Evolutionary conservation across 2,329 filamentous ascomycete species (phyloP), one percentile per base, ranked within the genome.

Genomic region (Aspergillus tamarii): DNA sequence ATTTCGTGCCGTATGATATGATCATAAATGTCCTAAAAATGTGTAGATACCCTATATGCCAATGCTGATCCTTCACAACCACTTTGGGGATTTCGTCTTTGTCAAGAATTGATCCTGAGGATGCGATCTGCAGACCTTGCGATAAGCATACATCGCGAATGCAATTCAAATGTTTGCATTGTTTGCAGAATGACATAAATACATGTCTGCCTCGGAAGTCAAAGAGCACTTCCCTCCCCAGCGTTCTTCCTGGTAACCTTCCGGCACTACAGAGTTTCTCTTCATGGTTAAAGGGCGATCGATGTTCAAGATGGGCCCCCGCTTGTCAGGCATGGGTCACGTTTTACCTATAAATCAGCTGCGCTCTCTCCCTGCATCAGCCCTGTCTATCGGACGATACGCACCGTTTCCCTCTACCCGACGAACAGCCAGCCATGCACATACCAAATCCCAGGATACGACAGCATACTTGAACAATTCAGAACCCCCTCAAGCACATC

Each of bases 1-100:
- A 83, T 88, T 73, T 88, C 88, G 72, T 88, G 85, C 73, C 88
- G 83, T 76, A 91, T 91, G 6, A 86, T 81, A 54, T 88, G 85
- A 21, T 11, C 28, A 32, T 21, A 2, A 11, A 32, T 34, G 48
- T 9, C 28, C 28, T 34, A 32, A 11, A 12, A 32, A 21, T 6
- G 9, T 12, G 34, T 52, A n/a, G 9, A 30, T 34, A 21, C 9
- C 3, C 28, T 6, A 32, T 52, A 28, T 26, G 21, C 4, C 43
- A 46, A 14, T 21, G 4, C 10, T 1, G n/a, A 46, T 21, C 19
- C 26, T 21, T 36, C 28, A 39, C 3, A 30, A 34, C 55, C 9
- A 28, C 23, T 39, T 59, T 54, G 16, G 23, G 3, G n/a, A n/a
- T 10, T 54, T 16, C 7, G 19, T n/a, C 26, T 54, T 23, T 6